phyloP scores from a whole-genome alignment of 768 basidiomycete genomes.

The Vararia minispora region DNA sequence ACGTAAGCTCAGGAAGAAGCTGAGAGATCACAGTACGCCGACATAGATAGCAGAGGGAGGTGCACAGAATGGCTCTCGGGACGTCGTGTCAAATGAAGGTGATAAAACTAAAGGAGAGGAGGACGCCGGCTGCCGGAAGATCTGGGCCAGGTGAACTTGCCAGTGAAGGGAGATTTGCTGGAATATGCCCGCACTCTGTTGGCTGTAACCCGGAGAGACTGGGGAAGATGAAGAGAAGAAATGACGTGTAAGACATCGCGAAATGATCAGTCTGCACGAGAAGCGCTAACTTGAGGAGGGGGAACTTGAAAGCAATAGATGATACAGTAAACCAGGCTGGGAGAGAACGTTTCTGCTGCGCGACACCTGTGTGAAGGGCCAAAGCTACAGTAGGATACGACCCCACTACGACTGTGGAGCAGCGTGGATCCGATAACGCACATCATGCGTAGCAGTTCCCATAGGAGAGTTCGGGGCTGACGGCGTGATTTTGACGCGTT shows the following conservation, averaged over 20 bases:
- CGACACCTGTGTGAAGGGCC: too few species aligned
- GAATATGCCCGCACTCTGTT: background rate
- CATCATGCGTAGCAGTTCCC: too few species aligned
- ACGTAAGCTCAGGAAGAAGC: constrained; percentile 5
- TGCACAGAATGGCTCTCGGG: background rate
- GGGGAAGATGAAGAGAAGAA: constrained; percentile 11
- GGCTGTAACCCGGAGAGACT: constrained; percentile 6
- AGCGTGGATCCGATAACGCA: too few species aligned
- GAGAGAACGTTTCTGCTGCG: too few species aligned
- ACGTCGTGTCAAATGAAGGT: background rate
- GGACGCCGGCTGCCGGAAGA: constrained; percentile 3
- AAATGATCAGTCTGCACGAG: constrained; percentile 13
- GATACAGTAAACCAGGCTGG: too few species aligned
- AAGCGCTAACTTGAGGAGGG: too few species aligned
- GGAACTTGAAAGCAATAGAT: too few species aligned
- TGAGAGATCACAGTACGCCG: constrained; percentile 13
- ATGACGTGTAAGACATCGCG: constrained; percentile 10
- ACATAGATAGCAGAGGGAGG: constrained; percentile 1
- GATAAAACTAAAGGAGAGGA: background rate
- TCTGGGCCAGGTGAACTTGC: constrained; percentile 3
- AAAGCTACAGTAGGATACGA: too few species aligned
- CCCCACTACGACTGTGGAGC: too few species aligned
- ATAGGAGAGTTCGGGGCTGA: too few species aligned
- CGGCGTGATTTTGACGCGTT: too few species aligned
- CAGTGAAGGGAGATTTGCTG: constrained; percentile 3